Conservation (phyloP, 2,329 filamentous ascomycete genomes). For the Aspergillus bombycis region DNA sequence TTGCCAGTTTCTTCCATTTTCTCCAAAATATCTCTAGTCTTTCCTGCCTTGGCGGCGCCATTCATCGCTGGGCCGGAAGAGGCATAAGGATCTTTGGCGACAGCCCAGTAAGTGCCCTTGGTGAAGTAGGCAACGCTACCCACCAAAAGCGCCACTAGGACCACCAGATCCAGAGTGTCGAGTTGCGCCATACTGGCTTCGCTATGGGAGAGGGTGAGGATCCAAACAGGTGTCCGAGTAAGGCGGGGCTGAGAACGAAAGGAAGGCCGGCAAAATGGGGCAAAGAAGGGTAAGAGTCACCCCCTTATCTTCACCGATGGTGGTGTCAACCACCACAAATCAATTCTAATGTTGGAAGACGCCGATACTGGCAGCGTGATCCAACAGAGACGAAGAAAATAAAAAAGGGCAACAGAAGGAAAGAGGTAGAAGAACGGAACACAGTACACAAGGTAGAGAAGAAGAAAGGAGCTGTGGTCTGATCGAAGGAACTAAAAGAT, state of each 20-base stretch:
- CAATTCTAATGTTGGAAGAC: not conserved
- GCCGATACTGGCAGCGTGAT: not conserved
- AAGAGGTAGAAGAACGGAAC: constrained; percentile 11
- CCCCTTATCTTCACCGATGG: not conserved
- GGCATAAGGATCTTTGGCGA: constrained; percentile 86
- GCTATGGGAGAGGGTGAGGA: constrained; percentile 7
- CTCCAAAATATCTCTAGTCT: constrained; percentile 89
- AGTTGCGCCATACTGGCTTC: constrained; percentile 77
- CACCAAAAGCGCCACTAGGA: constrained; percentile 81
- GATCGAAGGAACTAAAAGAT: constrained; percentile 19
- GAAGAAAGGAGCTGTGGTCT: constrained; percentile 21
- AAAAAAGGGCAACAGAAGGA: constrained; percentile 3
- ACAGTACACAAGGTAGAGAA: constrained; percentile 13
- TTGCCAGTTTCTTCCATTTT: constrained; percentile 95
- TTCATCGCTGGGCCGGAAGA: constrained; percentile 64
- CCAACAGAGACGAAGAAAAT: constrained; percentile 8
- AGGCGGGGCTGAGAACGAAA: constrained; percentile 11
- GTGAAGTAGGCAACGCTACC: constrained; percentile 96
- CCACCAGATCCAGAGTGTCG: constrained; percentile 91
- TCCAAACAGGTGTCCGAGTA: not conserved
- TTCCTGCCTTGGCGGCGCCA: constrained; percentile 73
- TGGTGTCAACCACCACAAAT: not conserved
- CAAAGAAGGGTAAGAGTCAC: not conserved
- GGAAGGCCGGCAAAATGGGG: constrained; percentile 7
- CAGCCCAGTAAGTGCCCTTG: constrained; percentile 85